Evolutionary conservation across 192 early-diverging fungal species (phyloP).

Genomic region (Powellomyces hirtus): DNA sequence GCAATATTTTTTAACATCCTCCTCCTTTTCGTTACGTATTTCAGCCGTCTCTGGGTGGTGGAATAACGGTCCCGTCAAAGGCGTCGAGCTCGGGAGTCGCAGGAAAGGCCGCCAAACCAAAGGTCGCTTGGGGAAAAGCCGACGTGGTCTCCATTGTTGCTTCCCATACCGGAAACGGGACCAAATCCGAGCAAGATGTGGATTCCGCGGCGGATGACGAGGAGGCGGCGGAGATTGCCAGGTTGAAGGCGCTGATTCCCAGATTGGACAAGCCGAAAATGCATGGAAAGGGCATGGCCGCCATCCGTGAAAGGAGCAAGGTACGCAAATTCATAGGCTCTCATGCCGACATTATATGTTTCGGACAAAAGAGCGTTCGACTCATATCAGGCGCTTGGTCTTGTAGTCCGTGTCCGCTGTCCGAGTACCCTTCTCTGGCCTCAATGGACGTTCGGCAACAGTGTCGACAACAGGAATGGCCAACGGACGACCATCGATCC

Average conservation of each 20-base stretch:
- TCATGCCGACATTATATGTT: no score
- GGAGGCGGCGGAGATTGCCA: conserved; percentile 31
- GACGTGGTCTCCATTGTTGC: conserved; percentile 26
- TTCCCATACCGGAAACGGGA: neutral
- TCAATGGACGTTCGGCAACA: neutral
- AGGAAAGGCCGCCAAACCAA: neutral
- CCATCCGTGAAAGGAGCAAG: conserved; percentile 24
- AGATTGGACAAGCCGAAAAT: conserved; percentile 19
- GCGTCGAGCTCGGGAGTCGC: neutral
- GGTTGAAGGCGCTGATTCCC: conserved; percentile 29
- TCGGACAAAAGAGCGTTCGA: no score
- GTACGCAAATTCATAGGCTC: no score
- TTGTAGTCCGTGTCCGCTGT: neutral
- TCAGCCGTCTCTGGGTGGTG: neutral
- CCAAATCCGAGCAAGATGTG: neutral
- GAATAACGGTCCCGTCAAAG: neutral
- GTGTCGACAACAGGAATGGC: neutral
- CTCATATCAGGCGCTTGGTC: neutral
- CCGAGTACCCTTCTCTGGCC: neutral
- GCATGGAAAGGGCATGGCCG: conserved; percentile 2
- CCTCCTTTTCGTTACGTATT: neutral
- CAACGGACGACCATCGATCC: neutral
- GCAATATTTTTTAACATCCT: neutral
- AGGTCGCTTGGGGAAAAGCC: conserved; percentile 23
- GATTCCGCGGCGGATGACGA: conserved; percentile 9